Conservation (phyloP, 23 red algal genomes). For the Gracilaria caudata region DNA sequence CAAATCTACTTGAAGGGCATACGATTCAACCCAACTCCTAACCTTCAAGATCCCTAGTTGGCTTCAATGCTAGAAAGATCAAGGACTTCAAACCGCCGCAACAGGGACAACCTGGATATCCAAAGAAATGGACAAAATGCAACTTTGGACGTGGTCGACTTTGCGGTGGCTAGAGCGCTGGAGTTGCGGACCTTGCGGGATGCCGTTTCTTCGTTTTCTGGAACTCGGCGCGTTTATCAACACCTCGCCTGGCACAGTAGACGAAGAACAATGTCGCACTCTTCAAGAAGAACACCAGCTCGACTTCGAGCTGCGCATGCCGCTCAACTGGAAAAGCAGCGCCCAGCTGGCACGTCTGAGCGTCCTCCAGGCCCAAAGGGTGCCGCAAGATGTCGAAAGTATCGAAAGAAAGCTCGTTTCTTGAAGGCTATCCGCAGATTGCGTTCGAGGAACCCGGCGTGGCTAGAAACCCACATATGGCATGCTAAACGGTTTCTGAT, state of each 20-base stretch:
- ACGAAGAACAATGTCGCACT: constrained; percentile 93
- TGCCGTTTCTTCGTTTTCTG: constrained; percentile 10
- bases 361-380: constrained; percentile 23
- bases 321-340: constrained; percentile 50
- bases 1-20: no score
- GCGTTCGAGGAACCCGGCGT: constrained; percentile 37
- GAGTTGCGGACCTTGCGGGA: constrained; percentile 62
- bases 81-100: not conserved
- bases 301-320: constrained; percentile 52
- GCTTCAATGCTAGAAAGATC: not conserved
- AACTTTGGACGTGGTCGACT: constrained; percentile 79
- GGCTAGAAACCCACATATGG: constrained; percentile 96
- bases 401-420: constrained; percentile 70
- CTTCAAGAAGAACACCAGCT: constrained; percentile 71
- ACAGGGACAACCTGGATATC: not conserved
- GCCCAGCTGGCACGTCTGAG: constrained; percentile 27
- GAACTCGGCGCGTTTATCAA: constrained; percentile 82
- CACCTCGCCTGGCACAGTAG: constrained; percentile 84
- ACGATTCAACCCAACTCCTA: no score
- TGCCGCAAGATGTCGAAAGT: constrained; percentile 62
- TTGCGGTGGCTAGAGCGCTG: constrained; percentile 62
- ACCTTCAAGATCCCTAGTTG: no score
- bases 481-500: constrained; percentile 95
- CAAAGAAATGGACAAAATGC: constrained; percentile 16
- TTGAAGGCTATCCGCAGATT: constrained; percentile 50